These are phyloP conservation scores for Dysphania ambrosioides DNA, from an alignment of 148 eudicot genomes.

Conservation along the genomic window DNA sequence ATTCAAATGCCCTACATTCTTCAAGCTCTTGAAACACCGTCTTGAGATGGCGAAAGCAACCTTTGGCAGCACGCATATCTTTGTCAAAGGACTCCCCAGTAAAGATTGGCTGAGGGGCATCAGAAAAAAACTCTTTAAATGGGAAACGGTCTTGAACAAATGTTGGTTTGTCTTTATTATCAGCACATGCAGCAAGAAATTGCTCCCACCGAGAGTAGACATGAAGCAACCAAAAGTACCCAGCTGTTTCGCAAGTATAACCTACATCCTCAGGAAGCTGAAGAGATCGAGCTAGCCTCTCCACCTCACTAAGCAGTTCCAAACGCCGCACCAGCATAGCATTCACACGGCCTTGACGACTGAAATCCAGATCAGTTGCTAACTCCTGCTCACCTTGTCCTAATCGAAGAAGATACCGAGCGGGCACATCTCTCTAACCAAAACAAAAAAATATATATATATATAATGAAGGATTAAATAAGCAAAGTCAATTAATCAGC, in stretches of 20 bases:
- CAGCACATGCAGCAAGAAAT: constrained; percentile 80
- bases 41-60: constrained; percentile 90
- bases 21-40: constrained; percentile 94
- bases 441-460: constrained; percentile 5
- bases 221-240: constrained; percentile 95
- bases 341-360: constrained; percentile 98
- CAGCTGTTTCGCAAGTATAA: constrained; percentile 97
- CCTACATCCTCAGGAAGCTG: constrained; percentile 97
- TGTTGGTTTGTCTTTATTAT: constrained; percentile 61
- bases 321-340: constrained; percentile 95
- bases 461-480: constrained; percentile 4
- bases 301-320: constrained; percentile 94
- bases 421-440: constrained; percentile 92
- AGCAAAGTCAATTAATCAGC: background rate
- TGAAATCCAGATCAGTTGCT: constrained; percentile 96
- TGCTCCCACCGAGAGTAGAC: constrained; percentile 98
- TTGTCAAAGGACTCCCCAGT: constrained; percentile 70
- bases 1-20: constrained; percentile 97
- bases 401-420: constrained; percentile 96
- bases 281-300: constrained; percentile 94
- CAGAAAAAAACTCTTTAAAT: constrained; percentile 77
- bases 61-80: constrained; percentile 93
- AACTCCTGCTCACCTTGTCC: constrained; percentile 99
- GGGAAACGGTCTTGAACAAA: constrained; percentile 83
- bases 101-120: constrained; percentile 83